phyloP scores from a whole-genome alignment of 495 filamentous ascomycete genomes.

The Jackrogersella minutella region DNA sequence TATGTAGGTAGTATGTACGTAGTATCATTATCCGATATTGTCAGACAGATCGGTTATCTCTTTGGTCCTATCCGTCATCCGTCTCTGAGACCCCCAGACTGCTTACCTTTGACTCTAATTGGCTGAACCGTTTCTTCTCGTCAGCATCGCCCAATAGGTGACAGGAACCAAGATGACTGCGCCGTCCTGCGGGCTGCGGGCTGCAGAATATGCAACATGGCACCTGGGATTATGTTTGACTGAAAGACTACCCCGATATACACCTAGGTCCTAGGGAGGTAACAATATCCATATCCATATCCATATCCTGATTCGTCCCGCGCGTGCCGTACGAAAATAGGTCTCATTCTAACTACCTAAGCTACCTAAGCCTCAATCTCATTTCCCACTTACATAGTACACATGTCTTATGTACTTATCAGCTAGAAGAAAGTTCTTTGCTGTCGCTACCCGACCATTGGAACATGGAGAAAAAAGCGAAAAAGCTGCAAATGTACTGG shows the following conservation, averaged over 20 bases:
- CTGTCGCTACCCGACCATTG: not conserved
- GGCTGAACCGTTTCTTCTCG: not conserved
- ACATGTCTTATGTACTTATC: not conserved
- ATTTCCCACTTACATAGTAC: not conserved
- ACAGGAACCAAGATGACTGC: not conserved
- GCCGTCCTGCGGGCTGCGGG: not conserved
- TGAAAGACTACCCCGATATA: too few relatives aligned
- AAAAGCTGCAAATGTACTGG: too few relatives aligned
- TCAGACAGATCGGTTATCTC: not conserved
- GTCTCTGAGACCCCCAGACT: not conserved
- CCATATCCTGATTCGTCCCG: slow-evolving; percentile 7
- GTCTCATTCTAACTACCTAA: not conserved
- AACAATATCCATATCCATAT: too few relatives aligned
- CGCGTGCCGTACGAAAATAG: not conserved
- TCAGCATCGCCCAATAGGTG: not conserved
- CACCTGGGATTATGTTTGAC: too few relatives aligned
- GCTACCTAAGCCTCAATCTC: slow-evolving; percentile 7
- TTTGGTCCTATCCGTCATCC: not conserved
- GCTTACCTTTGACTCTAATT: not conserved
- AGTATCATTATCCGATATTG: too few relatives aligned
- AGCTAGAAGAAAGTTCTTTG: not conserved
- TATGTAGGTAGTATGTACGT: too few relatives aligned
- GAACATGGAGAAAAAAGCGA: too few relatives aligned
- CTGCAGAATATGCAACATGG: not conserved
- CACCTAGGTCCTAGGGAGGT: too few relatives aligned